phyloP scores from a whole-genome alignment of 768 basidiomycete genomes.

The Lactarius vividus region DNA sequence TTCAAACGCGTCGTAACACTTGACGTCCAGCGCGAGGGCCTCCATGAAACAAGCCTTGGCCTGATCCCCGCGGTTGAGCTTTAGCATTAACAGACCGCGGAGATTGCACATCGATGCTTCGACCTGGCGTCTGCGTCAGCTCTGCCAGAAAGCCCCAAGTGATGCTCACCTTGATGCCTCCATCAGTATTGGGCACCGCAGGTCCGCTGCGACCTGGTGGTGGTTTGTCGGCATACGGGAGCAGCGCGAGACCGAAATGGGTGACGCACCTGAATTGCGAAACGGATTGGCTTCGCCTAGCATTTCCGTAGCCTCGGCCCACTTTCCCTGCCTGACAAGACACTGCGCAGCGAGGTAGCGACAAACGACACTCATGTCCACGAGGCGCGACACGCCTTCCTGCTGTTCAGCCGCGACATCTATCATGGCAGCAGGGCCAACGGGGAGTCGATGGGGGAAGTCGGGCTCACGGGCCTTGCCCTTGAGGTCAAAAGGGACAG shows the following conservation, averaged over 20 bases:
- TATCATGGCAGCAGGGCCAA: slow-evolving; percentile 69
- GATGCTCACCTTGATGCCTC: slow-evolving; percentile 81
- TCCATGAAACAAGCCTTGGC: slow-evolving; percentile 97
- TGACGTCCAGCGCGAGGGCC: slow-evolving; percentile 89
- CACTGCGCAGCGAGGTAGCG: slow-evolving; percentile 96
- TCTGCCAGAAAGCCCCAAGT: background rate
- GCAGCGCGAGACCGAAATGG: slow-evolving; percentile 21
- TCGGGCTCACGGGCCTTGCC: slow-evolving; percentile 49
- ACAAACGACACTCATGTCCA: slow-evolving; percentile 94
- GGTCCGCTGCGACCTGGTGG: slow-evolving; percentile 58
- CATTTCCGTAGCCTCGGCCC: slow-evolving; percentile 89
- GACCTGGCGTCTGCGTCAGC: slow-evolving; percentile 49
- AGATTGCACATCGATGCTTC: slow-evolving; percentile 98
- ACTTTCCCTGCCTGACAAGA: slow-evolving; percentile 88
- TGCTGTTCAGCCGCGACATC: slow-evolving; percentile 64
- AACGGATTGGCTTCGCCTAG: slow-evolving; percentile 93
- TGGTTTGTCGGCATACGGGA: background rate
- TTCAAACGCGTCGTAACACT: slow-evolving; percentile 95
- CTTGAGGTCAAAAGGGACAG: slow-evolving; percentile 42
- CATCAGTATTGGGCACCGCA: slow-evolving; percentile 77
- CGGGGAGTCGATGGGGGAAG: slow-evolving; percentile 55
- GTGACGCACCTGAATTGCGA: slow-evolving; percentile 53
- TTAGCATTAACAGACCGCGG: slow-evolving; percentile 90
- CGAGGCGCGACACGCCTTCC: slow-evolving; percentile 69
- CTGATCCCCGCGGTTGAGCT: slow-evolving; percentile 83